Evolutionary conservation across 169 alveolate species (phyloP).

Genomic region (Ichthyophthirius multifiliis): DNA sequence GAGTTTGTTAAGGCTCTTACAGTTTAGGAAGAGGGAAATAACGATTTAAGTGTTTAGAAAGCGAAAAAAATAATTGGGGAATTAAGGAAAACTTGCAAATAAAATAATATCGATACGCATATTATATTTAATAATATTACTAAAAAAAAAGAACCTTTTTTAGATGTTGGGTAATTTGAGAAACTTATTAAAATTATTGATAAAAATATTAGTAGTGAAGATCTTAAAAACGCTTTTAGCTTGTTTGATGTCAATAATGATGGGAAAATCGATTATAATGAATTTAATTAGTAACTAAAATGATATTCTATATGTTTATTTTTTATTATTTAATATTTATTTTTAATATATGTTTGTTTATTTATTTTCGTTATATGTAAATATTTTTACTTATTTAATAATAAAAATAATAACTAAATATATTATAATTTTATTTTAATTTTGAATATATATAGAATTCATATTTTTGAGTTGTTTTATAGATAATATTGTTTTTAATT

Average conservation of each 20-base stretch:
- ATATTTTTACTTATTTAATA: too few species aligned
- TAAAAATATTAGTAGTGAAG: background rate
- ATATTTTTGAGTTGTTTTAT: too few species aligned
- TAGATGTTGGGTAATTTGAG: background rate
- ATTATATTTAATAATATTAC: background rate
- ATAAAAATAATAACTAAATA: too few species aligned
- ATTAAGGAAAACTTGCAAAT: background rate
- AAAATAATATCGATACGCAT: background rate
- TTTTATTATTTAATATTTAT: too few species aligned
- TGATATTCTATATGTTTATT: too few species aligned
- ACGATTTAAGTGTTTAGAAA: background rate
- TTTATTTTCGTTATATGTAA: too few species aligned
- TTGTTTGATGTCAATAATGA: slow-evolving; percentile 2
- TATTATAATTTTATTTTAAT: too few species aligned
- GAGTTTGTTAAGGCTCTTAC: slow-evolving; percentile 2
- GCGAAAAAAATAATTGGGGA: background rate
- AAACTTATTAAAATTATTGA: background rate
- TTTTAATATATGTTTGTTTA: too few species aligned
- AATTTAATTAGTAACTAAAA: too few species aligned
- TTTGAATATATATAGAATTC: too few species aligned
- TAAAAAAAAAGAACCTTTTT: background rate
- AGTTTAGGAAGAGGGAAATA: background rate
- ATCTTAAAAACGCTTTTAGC: background rate
- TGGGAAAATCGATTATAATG: background rate
- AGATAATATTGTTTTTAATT: too few species aligned